Base-by-base conservation (phyloP, 441 rosid species). In the Macaranga tanarius region DNA sequence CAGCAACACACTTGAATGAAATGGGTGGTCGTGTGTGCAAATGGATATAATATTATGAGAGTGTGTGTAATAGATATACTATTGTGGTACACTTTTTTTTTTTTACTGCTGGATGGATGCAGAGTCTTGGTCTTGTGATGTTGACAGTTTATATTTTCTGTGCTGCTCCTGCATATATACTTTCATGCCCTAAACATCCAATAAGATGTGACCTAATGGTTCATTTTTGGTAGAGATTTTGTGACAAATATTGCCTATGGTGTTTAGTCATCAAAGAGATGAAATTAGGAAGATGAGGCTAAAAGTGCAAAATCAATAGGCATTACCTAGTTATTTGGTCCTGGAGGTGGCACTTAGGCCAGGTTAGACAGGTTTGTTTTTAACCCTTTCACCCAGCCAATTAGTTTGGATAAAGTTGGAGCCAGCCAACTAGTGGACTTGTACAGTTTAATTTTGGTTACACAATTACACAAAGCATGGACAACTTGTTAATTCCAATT, bases 101-200 rank as follows among this genome's bases (percentile, higher is more conserved):
- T 73, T 31, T 15, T 65, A 3, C 22, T 25, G 42, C 61, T 72
- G 68, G 52, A 23, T 56, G 51, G 25, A 54, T 55, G 62, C 54
- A 40, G 40, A 0, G 38, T 34, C 38, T 34, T 34, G 25, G 22
- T 55, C 72, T 56, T 57, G 16, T 20, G 40, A 42, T 62, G 38
- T 28, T 34, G 4, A 31, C 34, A 34, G 38, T 34, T 48, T 3
- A 51, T 19, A 5, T 38, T n/a, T 47, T 10, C 23, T 34, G 38
- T 34, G 38, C 38, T 34, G 38, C 38, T 4, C 38, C 38, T 59
- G 34, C 26, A 25, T 69, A 5, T 54, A 0, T 31, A 31, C 19
- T 69, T 31, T 34, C 50, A 44, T 69, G 40, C 38, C 44, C 45
- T 48, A 12, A 12, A 38, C 38, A 60, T 51, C n/a, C 11, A 16